Evolutionary conservation across 768 basidiomycete species (phyloP), one percentile per base, ranked within the genome.

Genomic region (Cyclocybe cylindracea): DNA sequence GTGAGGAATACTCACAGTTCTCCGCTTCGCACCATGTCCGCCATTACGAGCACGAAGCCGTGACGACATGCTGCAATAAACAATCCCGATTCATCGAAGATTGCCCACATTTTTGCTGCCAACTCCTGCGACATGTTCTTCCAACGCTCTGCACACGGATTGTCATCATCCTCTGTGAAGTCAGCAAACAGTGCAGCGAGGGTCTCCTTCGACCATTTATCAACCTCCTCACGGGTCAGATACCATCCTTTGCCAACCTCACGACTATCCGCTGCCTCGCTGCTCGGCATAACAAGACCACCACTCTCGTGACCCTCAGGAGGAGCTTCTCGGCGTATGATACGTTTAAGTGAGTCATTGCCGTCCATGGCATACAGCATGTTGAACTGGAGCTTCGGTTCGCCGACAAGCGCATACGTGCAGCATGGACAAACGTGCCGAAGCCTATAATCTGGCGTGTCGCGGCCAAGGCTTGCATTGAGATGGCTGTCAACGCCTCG

Each of bases 31-130:
- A 69, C 61, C 67, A 66, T 71, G 46, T 65, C 64, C 10, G 48
- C 54, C 1, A 66, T 36, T 2, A 60, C 41, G n/a, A n/a, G n/a
- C n/a, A n/a, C 0, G 42, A 64, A 63, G 0, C 68, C 68, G 52
- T 70, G 70, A 0, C 55, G 54, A 50, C 70, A 71, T 0, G 66
- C 54, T 1, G 57, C 48, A 4, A 70, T 39, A 19, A 68, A 71
- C 2, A 67, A 44, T 0, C 69, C 66, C 1, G 67, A 67, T 53
- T 70, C 68, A 11, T 68, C 63, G 53, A 68, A 71, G 0, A 70
- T 55, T 0, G 59, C 64, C 69, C 66, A 69, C 58, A 62, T 63
- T 3, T 54, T 35, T 10, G 50, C 47, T 0, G 55, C 56, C 1
- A 52, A 11, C 5, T 68, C 57, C 6, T 50, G 46, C 3, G 46